These are phyloP conservation scores for Henckelia pumila DNA, from an alignment of 257 asterid genomes.

Conservation along the genomic window DNA sequence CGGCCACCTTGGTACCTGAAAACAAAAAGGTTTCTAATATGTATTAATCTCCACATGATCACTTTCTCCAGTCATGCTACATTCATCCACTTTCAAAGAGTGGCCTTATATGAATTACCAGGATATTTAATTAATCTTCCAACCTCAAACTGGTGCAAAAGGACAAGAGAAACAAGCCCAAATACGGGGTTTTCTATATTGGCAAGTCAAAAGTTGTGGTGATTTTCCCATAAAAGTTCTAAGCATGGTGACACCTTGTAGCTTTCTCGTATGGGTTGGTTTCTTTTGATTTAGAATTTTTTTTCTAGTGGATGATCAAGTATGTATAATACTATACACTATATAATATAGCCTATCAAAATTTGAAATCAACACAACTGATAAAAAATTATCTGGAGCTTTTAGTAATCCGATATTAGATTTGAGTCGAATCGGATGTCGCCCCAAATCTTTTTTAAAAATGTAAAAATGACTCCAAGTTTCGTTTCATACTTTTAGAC, in stretches of 20 bases:
- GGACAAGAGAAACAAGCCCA: background rate
- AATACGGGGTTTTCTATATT: constrained; percentile 7
- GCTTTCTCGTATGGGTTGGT: constrained; percentile 32
- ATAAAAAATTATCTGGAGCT: too few relatives aligned
- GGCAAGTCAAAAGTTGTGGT: constrained; percentile 24
- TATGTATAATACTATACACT: too few relatives aligned
- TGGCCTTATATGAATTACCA: constrained; percentile 39
- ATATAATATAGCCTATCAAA: too few relatives aligned
- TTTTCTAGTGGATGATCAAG: constrained; percentile 28
- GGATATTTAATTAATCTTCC: too few relatives aligned
- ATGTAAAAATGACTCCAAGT: too few relatives aligned
- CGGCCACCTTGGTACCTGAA: constrained; percentile 38
- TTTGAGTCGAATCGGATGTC: too few relatives aligned
- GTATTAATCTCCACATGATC: constrained; percentile 27
- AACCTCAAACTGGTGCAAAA: background rate
- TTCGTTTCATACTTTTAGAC: too few relatives aligned
- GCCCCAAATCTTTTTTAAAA: too few relatives aligned
- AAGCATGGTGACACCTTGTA: constrained; percentile 11
- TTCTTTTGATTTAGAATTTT: constrained; percentile 27
- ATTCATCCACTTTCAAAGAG: constrained; percentile 40
- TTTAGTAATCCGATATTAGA: too few relatives aligned
- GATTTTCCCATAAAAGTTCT: constrained; percentile 15
- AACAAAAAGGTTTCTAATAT: constrained; percentile 26
- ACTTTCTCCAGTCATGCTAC: constrained; percentile 43
- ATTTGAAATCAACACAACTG: too few relatives aligned